Base-by-base conservation (phyloP, 345 rosid genomes). In the Cochlearia excelsa region DNA sequence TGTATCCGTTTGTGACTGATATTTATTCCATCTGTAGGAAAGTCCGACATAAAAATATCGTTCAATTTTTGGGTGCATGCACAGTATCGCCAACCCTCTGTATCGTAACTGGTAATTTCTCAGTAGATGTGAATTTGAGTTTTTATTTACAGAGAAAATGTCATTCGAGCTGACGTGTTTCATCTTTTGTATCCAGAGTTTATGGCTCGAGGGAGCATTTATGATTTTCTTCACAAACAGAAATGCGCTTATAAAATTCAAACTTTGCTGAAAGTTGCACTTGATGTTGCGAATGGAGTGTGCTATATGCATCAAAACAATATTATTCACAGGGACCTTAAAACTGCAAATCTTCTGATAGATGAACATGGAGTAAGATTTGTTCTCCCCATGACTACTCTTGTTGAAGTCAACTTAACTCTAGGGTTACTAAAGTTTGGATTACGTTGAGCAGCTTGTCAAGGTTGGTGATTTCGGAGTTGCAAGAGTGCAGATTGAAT, bases 391-490 rank as follows among this genome's bases (percentile, higher is more conserved):
- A 37, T 56, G 7, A 56, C 34, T 33, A 54, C 42, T 28, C 27
- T 33, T 33, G 11, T 53, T 23, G 45, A 30, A 4, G 1, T 33
- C 27, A 0, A 55, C 46, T 33, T 5, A 16, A 0, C 46, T 50
- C 23, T 52, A 7, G 5, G 55, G 50, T 43, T 57, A 16, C 48
- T 72, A 6, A 63, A 54, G 3, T 59, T 46, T 9, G n/a, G 40
- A 16, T 65, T 30, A 39, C 51, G 16, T 59, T 58, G 58, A 38
- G 54, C 84, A 89, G 99, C 94, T 93, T 72, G 99, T 89, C 44
- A 87, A 87, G 81, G 95, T 87, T 69, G 97, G 95, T 49, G 99
- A 89, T 79, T 93, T 93, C 72, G 99, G 99, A 52, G 97, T 87
- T 72, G 91, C 97, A 66, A 81, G 97, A 75, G 97, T 93, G 74